Percentiles rank a stretch among this genome's conserved stretches.
Evolutionary conservation across 2,329 filamentous ascomycete species (phyloP).

Genomic region (Zymoseptoria crescenta): DNA sequence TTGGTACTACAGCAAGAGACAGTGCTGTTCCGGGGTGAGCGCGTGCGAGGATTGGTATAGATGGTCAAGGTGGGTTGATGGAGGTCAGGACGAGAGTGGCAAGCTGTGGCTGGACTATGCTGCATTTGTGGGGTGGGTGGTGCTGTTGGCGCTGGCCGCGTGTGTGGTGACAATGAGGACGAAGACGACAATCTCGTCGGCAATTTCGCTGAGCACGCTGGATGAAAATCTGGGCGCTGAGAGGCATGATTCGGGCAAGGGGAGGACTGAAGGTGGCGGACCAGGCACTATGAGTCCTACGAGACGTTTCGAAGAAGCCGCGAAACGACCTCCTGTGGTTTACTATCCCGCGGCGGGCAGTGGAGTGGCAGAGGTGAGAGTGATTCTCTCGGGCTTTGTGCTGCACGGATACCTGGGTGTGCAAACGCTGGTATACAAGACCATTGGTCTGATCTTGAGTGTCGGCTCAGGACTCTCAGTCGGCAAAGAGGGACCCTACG

Average conservation of each 20-base stretch:
- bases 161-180: slow-evolving; percentile 79
- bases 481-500: slow-evolving; percentile 91
- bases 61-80: slow-evolving; percentile 54
- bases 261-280: slow-evolving; percentile 32
- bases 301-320: slow-evolving; percentile 32
- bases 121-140: slow-evolving; percentile 65
- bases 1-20: slow-evolving; percentile 68
- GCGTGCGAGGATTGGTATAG: slow-evolving; percentile 53
- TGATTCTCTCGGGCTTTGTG: slow-evolving; percentile 96
- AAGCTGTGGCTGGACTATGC: slow-evolving; percentile 64
- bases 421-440: slow-evolving; percentile 80
- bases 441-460: slow-evolving; percentile 71
- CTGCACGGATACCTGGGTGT: slow-evolving; percentile 90
- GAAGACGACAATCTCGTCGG: slow-evolving; percentile 89
- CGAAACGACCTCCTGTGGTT: slow-evolving; percentile 61
- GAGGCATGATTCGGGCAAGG: slow-evolving; percentile 31
- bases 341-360: slow-evolving; percentile 96
- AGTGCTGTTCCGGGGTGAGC: slow-evolving; percentile 51
- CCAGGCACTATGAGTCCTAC: slow-evolving; percentile 34
- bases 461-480: slow-evolving; percentile 88
- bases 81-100: slow-evolving; percentile 36
- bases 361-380: slow-evolving; percentile 92
- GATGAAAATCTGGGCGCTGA: slow-evolving; percentile 86
- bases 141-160: slow-evolving; percentile 61
- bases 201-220: slow-evolving; percentile 75